Evolutionary conservation across 2,329 filamentous ascomycete species (phyloP), one percentile per base, ranked within the genome.

Genomic region (Exophiala bonariae): DNA sequence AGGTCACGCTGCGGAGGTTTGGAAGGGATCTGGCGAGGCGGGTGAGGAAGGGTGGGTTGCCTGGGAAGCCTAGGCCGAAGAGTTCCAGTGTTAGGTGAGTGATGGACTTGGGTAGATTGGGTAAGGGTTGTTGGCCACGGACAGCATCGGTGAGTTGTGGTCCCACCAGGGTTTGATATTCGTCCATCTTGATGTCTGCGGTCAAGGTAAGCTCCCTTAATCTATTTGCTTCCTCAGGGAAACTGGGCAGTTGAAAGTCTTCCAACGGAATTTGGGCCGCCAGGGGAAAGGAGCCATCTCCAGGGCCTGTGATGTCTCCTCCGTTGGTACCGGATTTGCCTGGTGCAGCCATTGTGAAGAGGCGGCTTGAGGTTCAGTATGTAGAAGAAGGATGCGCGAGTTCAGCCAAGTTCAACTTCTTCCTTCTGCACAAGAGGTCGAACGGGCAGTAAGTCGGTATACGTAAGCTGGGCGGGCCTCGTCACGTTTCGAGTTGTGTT

Each of bases 251-350:
- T 14, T 59, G 63, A 64, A 77, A 77, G 50, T 60, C 59, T 47
- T 71, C 63, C 26, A 77, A 63, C 1, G 72, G 70, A 23, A 76
- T 72, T 41, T 76, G 73, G 17, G 73, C 73, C 22, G 68, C 71
- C 53, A 67, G 65, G 4, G 71, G 59, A 18, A 48, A 50, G 3
- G 49, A 43, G 16, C 19, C 31, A 4, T 26, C 23, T 26, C 11
- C 23, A 6, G 23, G 23, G 23, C 23, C 35, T 11, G 19, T 5
- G 32, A n/a, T 5, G 35, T n/a, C n/a, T n/a, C 11, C 35, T 37
- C 23, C 23, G 11, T 26, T 26, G 6, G 23, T 11, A 26, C 23
- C 23, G 11, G 6, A 6, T 26, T 11, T 11, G 6, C 23, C 23
- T 26, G 23, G 23, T 26, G 23, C 23, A 6, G 23, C 23, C 23